Conservation (phyloP, 805 yeast genomes). For the Wickerhamomyces canadensis region DNA sequence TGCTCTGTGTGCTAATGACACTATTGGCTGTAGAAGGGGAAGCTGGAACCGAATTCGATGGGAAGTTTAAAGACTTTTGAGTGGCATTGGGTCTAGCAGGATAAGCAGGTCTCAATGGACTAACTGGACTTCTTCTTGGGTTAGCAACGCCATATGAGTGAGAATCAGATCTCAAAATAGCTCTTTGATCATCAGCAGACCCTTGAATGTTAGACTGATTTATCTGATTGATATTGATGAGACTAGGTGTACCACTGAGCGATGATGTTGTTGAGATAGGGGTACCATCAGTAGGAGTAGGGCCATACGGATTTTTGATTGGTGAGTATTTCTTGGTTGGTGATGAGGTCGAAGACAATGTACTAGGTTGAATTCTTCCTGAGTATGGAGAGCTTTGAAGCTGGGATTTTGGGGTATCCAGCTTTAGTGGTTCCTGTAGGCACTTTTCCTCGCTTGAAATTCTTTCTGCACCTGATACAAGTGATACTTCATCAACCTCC, state of each 20-base stretch:
- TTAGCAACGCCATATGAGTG: neutral
- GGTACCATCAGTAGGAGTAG: neutral
- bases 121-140: constrained; percentile 4
- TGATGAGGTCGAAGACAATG: neutral
- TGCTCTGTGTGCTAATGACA: neutral
- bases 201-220: neutral
- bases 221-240: neutral
- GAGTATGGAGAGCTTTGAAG: neutral
- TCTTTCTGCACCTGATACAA: too few species aligned
- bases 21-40: neutral
- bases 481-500: too few species aligned
- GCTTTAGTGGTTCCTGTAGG: too few species aligned
- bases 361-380: neutral
- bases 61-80: neutral
- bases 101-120: constrained; percentile 5
- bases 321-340: neutral
- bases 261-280: neutral
- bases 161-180: neutral
- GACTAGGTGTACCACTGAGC: neutral
- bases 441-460: too few species aligned
- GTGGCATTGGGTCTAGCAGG: constrained; percentile 1
- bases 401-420: too few species aligned
- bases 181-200: neutral
- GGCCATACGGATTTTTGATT: neutral
- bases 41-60: neutral